Evolutionary conservation across 2,329 filamentous ascomycete species (phyloP).

Genomic region (Colletotrichum karsti): DNA sequence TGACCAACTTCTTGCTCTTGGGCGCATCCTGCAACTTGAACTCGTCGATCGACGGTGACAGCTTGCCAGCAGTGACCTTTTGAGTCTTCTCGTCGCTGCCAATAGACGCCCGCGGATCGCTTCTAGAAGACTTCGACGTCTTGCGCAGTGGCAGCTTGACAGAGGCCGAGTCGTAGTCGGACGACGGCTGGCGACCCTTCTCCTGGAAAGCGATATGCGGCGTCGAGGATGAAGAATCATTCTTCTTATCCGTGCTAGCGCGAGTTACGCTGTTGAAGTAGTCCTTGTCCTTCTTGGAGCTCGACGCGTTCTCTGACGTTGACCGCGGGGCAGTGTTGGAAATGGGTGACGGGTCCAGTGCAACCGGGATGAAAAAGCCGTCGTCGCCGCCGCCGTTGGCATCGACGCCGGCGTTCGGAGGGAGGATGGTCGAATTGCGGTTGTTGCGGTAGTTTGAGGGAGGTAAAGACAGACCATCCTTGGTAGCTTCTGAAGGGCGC

Average conservation of each 20-base stretch:
- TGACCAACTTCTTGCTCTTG: conserved; percentile 62
- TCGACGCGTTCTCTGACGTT: conserved; percentile 54
- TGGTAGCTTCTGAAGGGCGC: conserved; percentile 50
- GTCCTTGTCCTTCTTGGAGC: conserved; percentile 64
- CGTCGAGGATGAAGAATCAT: conserved; percentile 65
- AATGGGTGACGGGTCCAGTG: conserved; percentile 74
- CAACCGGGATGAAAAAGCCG: conserved; percentile 80
- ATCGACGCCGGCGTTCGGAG: conserved; percentile 45
- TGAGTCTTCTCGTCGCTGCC: conserved; percentile 45
- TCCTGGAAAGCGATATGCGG: conserved; percentile 95
- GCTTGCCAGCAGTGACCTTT: conserved; percentile 45
- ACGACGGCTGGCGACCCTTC: conserved; percentile 73
- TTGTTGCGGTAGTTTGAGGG: conserved; percentile 82
- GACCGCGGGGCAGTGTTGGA: conserved; percentile 64
- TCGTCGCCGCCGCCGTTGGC: conserved; percentile 58
- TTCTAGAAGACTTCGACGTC: conserved; percentile 54
- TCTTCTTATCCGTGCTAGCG: conserved; percentile 53
- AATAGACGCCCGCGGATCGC: conserved; percentile 15
- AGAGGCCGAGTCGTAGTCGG: conserved; percentile 60
- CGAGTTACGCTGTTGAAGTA: conserved; percentile 62
- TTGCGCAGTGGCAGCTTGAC: conserved; percentile 57
- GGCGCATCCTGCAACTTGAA: conserved; percentile 87
- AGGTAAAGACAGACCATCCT: conserved; percentile 72
- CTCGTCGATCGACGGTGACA: conserved; percentile 57
- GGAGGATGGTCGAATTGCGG: conserved; percentile 74